Percentiles rank a stretch among this genome's conserved stretches.
Evolutionary conservation across 495 filamentous ascomycete species (phyloP).

Genomic region (Aspergillus conjunctus): DNA sequence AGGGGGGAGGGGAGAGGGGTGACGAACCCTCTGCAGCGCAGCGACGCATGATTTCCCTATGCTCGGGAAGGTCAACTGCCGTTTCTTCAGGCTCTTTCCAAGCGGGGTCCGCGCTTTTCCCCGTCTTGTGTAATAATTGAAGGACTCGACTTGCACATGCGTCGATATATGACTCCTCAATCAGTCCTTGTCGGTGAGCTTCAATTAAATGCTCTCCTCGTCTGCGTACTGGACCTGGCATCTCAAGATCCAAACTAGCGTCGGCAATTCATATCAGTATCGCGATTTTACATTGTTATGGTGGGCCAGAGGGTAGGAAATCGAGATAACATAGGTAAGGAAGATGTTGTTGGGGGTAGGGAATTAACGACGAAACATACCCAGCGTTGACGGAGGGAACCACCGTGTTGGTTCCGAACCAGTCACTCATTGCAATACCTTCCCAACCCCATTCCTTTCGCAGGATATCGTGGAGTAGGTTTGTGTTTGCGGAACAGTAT

Average conservation of each 20-base stretch:
- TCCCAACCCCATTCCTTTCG: neutral
- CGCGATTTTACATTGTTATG: too few relatives aligned
- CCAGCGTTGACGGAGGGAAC: neutral
- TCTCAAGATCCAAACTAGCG: constrained; percentile 1
- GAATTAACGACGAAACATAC: too few relatives aligned
- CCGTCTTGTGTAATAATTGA: neutral
- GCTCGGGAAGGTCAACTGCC: neutral
- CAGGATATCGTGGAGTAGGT: neutral
- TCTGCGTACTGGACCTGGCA: neutral
- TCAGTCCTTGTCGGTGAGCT: constrained; percentile 3
- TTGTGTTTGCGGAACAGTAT: neutral
- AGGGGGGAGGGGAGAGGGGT: too few relatives aligned
- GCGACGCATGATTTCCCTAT: neutral
- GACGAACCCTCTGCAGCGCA: neutral
- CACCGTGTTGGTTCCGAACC: neutral
- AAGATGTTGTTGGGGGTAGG: too few relatives aligned
- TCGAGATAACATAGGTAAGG: too few relatives aligned
- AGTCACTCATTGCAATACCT: neutral
- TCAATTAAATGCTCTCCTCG: neutral
- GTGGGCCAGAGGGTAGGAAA: too few relatives aligned
- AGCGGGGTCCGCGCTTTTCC: neutral
- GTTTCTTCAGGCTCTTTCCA: neutral
- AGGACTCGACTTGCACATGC: neutral
- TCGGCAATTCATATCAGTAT: neutral
- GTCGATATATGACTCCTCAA: neutral